phyloP scores from a whole-genome alignment of 768 basidiomycete species.

The Naganishia friedmannii region DNA sequence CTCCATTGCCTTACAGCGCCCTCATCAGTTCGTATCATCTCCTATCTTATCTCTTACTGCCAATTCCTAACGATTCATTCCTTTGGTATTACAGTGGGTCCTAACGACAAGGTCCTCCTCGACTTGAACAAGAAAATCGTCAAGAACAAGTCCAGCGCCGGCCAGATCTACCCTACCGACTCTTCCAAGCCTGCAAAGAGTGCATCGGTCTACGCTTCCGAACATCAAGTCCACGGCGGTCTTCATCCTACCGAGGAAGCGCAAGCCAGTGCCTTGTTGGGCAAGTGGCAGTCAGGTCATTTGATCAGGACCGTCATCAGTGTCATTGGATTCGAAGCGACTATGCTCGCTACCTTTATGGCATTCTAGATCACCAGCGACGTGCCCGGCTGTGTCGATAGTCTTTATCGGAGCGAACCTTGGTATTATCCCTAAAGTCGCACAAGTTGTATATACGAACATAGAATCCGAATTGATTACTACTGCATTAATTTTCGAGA shows the following conservation, averaged over 20 bases:
- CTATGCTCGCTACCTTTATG: conserved; percentile 24
- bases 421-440: too few relatives aligned
- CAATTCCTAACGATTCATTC: too few relatives aligned
- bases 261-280: conserved; percentile 24
- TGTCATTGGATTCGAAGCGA: conserved; percentile 17
- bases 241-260: conserved; percentile 21
- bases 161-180: conserved; percentile 25
- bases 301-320: conserved; percentile 15
- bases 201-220: conserved; percentile 18
- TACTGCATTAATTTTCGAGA: too few relatives aligned
- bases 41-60: too few relatives aligned
- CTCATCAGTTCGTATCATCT: conserved; percentile 27
- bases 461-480: too few relatives aligned
- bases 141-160: conserved; percentile 25
- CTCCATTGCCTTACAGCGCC: conserved; percentile 27
- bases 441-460: background rate
- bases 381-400: background rate
- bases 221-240: conserved; percentile 2
- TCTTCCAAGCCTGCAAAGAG: conserved; percentile 22
- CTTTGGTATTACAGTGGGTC: conserved; percentile 26
- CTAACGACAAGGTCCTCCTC: conserved; percentile 27
- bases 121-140: conserved; percentile 14
- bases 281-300: conserved; percentile 29
- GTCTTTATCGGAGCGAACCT: too few relatives aligned
- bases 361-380: conserved; percentile 6